Evolutionary conservation across 179 eudicot species (phyloP), one percentile per base, ranked within the genome.

Genomic region (Vitellaria paradoxa): DNA sequence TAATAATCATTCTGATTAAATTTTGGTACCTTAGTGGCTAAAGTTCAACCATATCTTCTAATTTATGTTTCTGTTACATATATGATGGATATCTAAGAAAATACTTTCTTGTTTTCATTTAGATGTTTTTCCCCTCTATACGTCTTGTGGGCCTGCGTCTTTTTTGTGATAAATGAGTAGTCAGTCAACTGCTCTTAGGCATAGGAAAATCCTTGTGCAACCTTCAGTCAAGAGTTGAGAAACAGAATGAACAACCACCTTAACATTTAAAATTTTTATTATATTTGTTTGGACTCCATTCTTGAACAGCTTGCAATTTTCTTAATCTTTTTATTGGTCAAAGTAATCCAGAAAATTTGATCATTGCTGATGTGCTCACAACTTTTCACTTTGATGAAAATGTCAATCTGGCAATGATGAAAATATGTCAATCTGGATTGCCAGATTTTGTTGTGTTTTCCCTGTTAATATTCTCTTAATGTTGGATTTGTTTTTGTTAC

Each of bases 401-500:
- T 30, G 37, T 30, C 37, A 30, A 53, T 10, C 57, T 53, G 57
- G 57, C n/a, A n/a, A n/a, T 53, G 2, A 0, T 53, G 57, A 30
- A 30, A 30, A 30, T 30, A 30, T 30, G 37, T 30, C 37, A 30
- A 53, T 10, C 57, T 53, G 57, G 57, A 53, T 53, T 14, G 57
- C 57, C 14, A 11, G 57, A 53, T 14, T 53, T 53, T 53, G 17
- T 1, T 53, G 14, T 14, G 14, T 57, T 21, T 65, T 64, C 17
- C 56, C 64, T n/a, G 71, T 75, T 8, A 3, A 64, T 66, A 3
- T 37, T 14, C 56, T 71, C 13, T 47, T 75, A 15, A 37, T 61
- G 12, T 49, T 21, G 42, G 65, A 37, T 53, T 66, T 69, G 24
- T 70, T 47, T 67, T 71, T 64, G 56, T 30, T 77, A 30, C 77